Base-by-base conservation (phyloP, 805 yeast genomes). In the Brettanomyces custersianus region DNA sequence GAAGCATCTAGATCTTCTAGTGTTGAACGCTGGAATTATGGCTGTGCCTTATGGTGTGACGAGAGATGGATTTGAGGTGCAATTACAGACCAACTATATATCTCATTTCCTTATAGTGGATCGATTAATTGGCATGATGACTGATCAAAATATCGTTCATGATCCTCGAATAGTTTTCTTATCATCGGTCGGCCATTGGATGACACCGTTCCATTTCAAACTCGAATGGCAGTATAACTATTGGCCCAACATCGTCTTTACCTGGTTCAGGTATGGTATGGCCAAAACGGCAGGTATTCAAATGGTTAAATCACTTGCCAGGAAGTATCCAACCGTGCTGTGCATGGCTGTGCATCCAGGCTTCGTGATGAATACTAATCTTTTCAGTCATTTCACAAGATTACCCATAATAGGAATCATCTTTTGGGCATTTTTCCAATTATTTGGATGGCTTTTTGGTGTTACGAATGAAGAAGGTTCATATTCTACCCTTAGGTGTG, bases 211-310 rank as follows among this genome's bases (percentile, higher is more conserved):
- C 29, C 70, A 68, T 45, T 72, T 75, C 52, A 59, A 60, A 24
- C 55, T 78, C 48, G 59, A 62, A 36, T 58, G 63, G 36, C 59
- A 63, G 16, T 77, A 77, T 55, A 66, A 80, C 41, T 68, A 67
- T 47, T 51, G 51, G 26, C 95, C 95, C 3, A 72, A 78, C 46
- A 64, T 79, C 29, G 27, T 82, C 1, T 85, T 80, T 55, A 77
- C 90, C 0, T 79, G 87, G 83, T 62, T 82, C 38, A 60, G 95
- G 33, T 85, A 82, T 47, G 86, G 84, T 1, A 58, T 74, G 56
- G 83, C 92, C 11, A 85, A 85, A 50, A 74, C 82, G 1, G 80
- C 82, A 0, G 81, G 83, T 0, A 83, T 84, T 30, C 95, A 85
- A 46, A 72, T 76, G 48, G 70, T 76, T 48, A 74, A 74, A 45